A percentile compares a stretch with the other conserved stretches of the same genome.
These are phyloP conservation scores for Termitomyces sp. DNA, from an alignment of 768 basidiomycete genomes.

Conservation along the genomic window DNA sequence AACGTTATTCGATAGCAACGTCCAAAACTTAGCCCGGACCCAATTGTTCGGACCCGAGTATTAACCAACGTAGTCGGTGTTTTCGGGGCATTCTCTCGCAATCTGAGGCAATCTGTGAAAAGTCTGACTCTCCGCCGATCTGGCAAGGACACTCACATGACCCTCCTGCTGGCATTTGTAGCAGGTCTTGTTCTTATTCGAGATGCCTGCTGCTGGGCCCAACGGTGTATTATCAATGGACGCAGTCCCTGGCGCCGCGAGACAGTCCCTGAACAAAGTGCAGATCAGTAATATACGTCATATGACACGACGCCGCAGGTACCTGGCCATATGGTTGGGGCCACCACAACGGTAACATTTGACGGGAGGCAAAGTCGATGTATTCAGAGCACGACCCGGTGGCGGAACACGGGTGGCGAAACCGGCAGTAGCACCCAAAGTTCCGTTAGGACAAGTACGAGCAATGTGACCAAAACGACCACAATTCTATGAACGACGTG, in stretches of 20 bases:
- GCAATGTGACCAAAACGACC: conserved; percentile 83
- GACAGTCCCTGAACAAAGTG: conserved; percentile 58
- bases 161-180: conserved; percentile 88
- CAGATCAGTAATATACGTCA: conserved; percentile 3
- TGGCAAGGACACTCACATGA: conserved; percentile 51
- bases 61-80: conserved; percentile 45
- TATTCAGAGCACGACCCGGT: conserved; percentile 70
- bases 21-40: not conserved
- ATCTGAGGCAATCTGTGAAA: conserved; percentile 35
- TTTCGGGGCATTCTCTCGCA: conserved; percentile 61
- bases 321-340: conserved; percentile 85
- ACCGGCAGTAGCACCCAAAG: conserved; percentile 27
- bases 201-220: conserved; percentile 23
- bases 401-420: conserved; percentile 70
- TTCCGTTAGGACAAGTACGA: conserved; percentile 56
- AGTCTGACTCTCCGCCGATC: not conserved
- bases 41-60: not conserved
- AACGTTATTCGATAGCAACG: conserved; percentile 8
- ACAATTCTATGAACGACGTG: conserved; percentile 48
- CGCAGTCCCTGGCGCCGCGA: conserved; percentile 67
- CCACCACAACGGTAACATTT: conserved; percentile 90
- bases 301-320: conserved; percentile 10
- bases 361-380: conserved; percentile 72
- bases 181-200: conserved; percentile 69
- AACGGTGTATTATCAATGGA: conserved; percentile 42